phyloP scores from a whole-genome alignment of 2,329 filamentous ascomycete species.

The Aureobasidium sp. region DNA sequence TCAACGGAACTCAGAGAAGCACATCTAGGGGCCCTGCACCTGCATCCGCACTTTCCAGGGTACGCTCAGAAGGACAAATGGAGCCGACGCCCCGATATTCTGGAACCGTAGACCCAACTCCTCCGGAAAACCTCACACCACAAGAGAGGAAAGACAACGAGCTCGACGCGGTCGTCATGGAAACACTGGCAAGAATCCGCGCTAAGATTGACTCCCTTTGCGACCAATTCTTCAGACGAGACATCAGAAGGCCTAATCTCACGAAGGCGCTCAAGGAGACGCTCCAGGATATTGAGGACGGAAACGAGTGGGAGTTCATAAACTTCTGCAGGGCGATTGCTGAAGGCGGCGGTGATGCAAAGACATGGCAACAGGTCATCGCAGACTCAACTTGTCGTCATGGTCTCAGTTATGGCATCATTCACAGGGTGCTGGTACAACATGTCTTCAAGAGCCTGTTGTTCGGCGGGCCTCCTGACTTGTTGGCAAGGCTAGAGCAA shows the following conservation, averaged over 20 bases:
- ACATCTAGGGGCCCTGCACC: neutral
- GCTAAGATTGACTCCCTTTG: neutral
- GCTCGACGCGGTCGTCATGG: neutral
- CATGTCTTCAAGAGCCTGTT: constrained; percentile 25
- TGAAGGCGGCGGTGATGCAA: constrained; percentile 20
- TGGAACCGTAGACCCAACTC: neutral
- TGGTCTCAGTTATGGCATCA: constrained; percentile 24
- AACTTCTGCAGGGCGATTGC: constrained; percentile 29
- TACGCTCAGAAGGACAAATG: neutral
- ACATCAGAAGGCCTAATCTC: neutral
- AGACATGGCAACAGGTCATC: constrained; percentile 24
- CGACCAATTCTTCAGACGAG: neutral
- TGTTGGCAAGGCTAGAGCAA: constrained; percentile 28
- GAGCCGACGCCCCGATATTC: neutral
- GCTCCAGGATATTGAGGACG: neutral
- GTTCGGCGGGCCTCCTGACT: constrained; percentile 22
- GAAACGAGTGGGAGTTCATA: constrained; percentile 17
- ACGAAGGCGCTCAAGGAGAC: neutral
- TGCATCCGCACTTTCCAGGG: neutral
- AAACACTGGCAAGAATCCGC: neutral
- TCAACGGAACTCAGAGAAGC: neutral
- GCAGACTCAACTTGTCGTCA: constrained; percentile 16
- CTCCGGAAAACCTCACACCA: neutral
- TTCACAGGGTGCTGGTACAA: constrained; percentile 26
- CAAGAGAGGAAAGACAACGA: constrained; percentile 6